phyloP scores from a whole-genome alignment of 2,329 filamentous ascomycete species.

The Colletotrichum somersetense region DNA sequence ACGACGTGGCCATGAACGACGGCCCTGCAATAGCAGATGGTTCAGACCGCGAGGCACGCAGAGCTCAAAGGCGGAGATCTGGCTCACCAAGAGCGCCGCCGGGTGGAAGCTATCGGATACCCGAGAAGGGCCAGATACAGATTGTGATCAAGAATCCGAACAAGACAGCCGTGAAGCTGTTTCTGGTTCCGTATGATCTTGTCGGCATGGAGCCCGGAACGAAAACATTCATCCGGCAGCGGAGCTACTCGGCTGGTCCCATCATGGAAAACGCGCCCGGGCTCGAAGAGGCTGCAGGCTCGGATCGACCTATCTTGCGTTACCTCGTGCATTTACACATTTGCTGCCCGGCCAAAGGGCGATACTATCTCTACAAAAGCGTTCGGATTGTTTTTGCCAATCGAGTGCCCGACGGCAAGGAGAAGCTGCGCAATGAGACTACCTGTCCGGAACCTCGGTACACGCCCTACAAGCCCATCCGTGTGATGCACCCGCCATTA shows the following conservation, averaged over 20 bases:
- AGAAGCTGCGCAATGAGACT: constrained; percentile 90
- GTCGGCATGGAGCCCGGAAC: constrained; percentile 92
- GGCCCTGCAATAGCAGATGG: constrained; percentile 27
- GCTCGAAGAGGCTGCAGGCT: constrained; percentile 44
- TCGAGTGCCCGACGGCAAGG: constrained; percentile 93
- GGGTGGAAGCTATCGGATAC: constrained; percentile 93
- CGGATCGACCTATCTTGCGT: constrained; percentile 78
- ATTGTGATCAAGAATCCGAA: constrained; percentile 99
- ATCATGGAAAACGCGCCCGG: constrained; percentile 76
- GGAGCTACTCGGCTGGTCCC: constrained; percentile 89
- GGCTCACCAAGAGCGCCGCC: constrained; percentile 71
- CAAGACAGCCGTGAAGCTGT: constrained; percentile 97
- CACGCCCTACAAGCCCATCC: constrained; percentile 81
- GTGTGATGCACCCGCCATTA: constrained; percentile 60
- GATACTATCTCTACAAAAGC: constrained; percentile 91
- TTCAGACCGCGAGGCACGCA: constrained; percentile 50
- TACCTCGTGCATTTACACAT: constrained; percentile 96
- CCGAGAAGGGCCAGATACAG: constrained; percentile 92
- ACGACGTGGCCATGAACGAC: constrained; percentile 46
- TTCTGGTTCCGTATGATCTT: constrained; percentile 92
- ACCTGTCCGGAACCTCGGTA: constrained; percentile 90
- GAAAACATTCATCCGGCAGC: constrained; percentile 95
- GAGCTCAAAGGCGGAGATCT: constrained; percentile 55
- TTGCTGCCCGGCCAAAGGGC: constrained; percentile 84
- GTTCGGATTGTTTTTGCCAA: constrained; percentile 97